Evolutionary conservation across 2,329 filamentous ascomycete species (phyloP), one percentile per base, ranked within the genome.

Genomic region (Cladobotryum protrusum): DNA sequence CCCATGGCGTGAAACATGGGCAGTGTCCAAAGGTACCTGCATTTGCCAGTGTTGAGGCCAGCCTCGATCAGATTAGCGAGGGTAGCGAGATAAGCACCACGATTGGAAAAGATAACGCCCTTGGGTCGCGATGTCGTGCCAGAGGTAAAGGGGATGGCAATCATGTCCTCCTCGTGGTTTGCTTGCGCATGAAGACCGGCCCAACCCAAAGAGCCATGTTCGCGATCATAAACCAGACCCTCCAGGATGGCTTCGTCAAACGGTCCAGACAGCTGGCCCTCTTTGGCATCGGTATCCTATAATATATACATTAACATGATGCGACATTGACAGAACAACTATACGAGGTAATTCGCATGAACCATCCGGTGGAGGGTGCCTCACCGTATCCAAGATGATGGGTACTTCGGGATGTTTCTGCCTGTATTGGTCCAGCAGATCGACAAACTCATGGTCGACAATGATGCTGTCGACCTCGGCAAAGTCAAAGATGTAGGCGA

Each of bases 41-140:
- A 91, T 35, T 87, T 75, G 6, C 83, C 85, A 12, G 70, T 71
- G 61, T 95, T 96, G 40, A 99, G 74, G 0, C 88, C 88, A 1
- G 87, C 89, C 66, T 99, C 93, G 51, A 97, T 81, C 1, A 97
- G 74, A 65, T 97, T 97, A 11, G 75, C 91, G 57, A 96, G 63
- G 0, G 89, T 77, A 1, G 89, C 92, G 12, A 99, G 76, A 63
- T 97, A 99, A 7, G 82, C 83, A 4, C 91, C 87, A 43, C 93
- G 80, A 66, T 97, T 89, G 1, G 89, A 96, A 63, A 87, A 96
- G 49, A 95, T 83, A 3, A 96, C 92, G 5, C 93, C 93, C 67
- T 99, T 97, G 2, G 93, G 93, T 29, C 80, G 77, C 1, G 91
- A 90, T 0, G 93, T 97, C 1, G 93, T 97, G 4, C 92, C 92